Base-by-base conservation (phyloP, 257 asterid genomes). In the Mitragyna speciosa region DNA sequence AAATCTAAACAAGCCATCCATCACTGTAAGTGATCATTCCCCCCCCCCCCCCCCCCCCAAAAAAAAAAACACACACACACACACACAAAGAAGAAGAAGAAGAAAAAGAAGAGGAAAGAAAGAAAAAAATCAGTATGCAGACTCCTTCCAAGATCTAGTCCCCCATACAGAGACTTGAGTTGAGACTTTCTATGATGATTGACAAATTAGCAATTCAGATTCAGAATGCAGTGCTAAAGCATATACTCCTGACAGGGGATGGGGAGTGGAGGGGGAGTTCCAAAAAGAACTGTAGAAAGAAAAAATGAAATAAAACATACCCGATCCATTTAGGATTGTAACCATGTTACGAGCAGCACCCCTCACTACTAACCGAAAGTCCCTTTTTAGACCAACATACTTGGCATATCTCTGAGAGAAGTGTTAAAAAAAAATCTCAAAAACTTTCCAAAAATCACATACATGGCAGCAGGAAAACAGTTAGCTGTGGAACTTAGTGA, bases 331-430 rank as follows among this genome's bases (percentile, higher is more conserved):
- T 84, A 96, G 97, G 85, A 96, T 92, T 33, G 91, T 70, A 80
- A 92, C 85, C 99, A 96, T 96, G 88, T 94, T 94, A 76, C 98
- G 90, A 28, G 99, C 99, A 79, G 97, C 97, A 83, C 99, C 99
- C 84, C 99, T 85, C 69, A 96, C 99, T 65, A 94, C 98, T 56
- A 96, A 90, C 77, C 99, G 99, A 73, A 96, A 94, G 86, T 92
- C 98, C 83, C 97, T 91, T 89, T 94, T 96, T 86, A 94, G 74
- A 82, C 99, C 99, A 72, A 96, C 99, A 89, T 91, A 85, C 85
- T 89, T 91, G 79, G 97, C 95, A 89, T 94, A 96, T 88, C 90
- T 91, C 99, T 94, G 93, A 72, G 85, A 79, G 56, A 84, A 76
- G 71, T 63, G 67, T 70, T 63, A 78, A 56, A 48, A 72, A 20